phyloP scores from a whole-genome alignment of 2,329 filamentous ascomycete genomes.

The Fusarium sp. region DNA sequence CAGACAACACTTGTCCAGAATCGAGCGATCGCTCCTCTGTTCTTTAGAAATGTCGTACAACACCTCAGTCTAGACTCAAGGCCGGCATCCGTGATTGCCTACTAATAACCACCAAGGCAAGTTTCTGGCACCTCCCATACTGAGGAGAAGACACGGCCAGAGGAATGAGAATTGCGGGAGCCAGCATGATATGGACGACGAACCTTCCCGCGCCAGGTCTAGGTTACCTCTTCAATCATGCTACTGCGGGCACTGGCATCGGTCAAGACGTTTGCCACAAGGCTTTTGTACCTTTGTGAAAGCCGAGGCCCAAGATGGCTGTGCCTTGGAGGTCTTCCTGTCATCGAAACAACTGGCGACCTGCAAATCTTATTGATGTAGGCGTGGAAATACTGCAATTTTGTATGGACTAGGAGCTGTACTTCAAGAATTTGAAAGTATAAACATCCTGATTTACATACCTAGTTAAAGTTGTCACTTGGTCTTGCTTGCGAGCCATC shows the following conservation, averaged over 20 bases:
- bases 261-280: neutral
- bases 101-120: neutral
- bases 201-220: constrained; percentile 9
- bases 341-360: neutral
- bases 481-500: neutral
- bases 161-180: constrained; percentile 20
- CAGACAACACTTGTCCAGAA: neutral
- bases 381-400: neutral
- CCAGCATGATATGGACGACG: constrained; percentile 13
- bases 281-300: neutral
- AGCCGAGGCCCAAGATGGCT: neutral
- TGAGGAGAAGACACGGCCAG: neutral
- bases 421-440: neutral
- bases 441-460: neutral
- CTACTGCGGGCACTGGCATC: constrained; percentile 28
- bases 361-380: neutral
- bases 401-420: neutral
- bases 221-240: constrained; percentile 3
- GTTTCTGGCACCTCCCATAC: neutral
- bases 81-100: neutral
- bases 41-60: neutral
- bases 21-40: neutral
- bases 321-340: neutral
- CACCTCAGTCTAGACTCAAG: constrained; percentile 1
- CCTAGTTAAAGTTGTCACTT: neutral